Evolutionary conservation across 2,329 filamentous ascomycete genomes (phyloP), one percentile per base, ranked within the genome.

Genomic region (Aspergillus jensenii): DNA sequence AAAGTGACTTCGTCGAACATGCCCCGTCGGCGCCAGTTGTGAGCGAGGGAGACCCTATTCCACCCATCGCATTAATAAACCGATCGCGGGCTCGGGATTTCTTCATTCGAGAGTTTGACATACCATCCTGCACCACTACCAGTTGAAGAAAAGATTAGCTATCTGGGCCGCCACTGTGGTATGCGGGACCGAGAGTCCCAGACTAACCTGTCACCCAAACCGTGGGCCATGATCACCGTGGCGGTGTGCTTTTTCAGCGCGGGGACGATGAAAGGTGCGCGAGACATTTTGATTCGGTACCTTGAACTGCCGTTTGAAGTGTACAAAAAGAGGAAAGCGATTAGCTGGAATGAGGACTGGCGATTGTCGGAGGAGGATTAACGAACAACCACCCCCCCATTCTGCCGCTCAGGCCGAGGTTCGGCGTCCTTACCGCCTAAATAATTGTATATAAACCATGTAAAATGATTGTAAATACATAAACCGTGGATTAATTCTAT

Each of bases 201-300:
- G 45, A 65, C 73, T 68, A 76, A 87, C 93, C 90, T 89, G 73
- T 98, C 95, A 62, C 95, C 95, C 40, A 99, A 81, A 14, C 95
- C 95, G 74, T 99, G 95, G 52, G 90, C 84, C 76, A 97, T 92
- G 69, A 99, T 98, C 68, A 98, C 89, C 3, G 93, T 97, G 23
- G 92, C 92, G 39, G 95, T 97, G 78, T 98, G 95, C 71, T 86
- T 86, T 71, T 85, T 90, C 35, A 90, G 79, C 41, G 93, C 90
- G 27, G 91, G 90, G 59, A 96, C 87, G 19, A 95, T 82, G 55
- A 95, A 80, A 14, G 87, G 85, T 56, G 80, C 78, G 62, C 76
- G 75, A 44, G 78, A 64, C 78, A 82, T 81, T 19, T 67, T 75
- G 65, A 25, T 47, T 5, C 5, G 23, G 1, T 15, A 14, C 19